phyloP scores from a whole-genome alignment of 805 yeast species.

The Saccharomycopsis schoenii region DNA sequence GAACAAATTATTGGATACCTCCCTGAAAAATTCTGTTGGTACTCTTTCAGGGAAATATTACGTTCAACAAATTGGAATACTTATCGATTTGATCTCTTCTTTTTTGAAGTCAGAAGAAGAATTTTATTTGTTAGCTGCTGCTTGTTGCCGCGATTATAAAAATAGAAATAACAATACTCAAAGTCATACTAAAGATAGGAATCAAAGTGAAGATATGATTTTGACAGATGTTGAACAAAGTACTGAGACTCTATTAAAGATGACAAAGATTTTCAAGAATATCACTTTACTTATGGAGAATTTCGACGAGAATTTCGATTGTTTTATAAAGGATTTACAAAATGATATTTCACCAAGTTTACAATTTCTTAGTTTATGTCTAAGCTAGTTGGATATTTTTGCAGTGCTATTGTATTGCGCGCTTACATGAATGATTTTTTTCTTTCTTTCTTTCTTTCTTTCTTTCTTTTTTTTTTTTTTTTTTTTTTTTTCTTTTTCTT shows the following conservation, averaged over 20 bases:
- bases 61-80: slow-evolving; percentile 32
- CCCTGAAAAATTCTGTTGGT: slow-evolving; percentile 25
- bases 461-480: too few relatives aligned
- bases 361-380: slow-evolving; percentile 34
- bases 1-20: slow-evolving; percentile 27
- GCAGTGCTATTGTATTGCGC: neutral
- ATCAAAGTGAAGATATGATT: neutral
- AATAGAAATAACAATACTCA: slow-evolving; percentile 18
- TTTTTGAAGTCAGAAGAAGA: slow-evolving; percentile 32
- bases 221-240: neutral
- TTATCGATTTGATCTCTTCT: slow-evolving; percentile 30
- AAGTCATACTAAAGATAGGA: slow-evolving; percentile 1
- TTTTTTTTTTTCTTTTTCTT: neutral
- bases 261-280: neutral
- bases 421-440: neutral
- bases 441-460: neutral
- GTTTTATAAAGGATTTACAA: slow-evolving; percentile 43
- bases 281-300: slow-evolving; percentile 28
- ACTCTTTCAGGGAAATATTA: slow-evolving; percentile 30
- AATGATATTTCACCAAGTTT: slow-evolving; percentile 41
- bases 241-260: neutral
- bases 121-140: slow-evolving; percentile 26
- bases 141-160: neutral
- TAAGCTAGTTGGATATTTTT: slow-evolving; percentile 15
- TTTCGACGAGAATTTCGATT: slow-evolving; percentile 33